Evolutionary conservation across 2,329 filamentous ascomycete genomes (phyloP).

Genomic region (Colletotrichum sp.): DNA sequence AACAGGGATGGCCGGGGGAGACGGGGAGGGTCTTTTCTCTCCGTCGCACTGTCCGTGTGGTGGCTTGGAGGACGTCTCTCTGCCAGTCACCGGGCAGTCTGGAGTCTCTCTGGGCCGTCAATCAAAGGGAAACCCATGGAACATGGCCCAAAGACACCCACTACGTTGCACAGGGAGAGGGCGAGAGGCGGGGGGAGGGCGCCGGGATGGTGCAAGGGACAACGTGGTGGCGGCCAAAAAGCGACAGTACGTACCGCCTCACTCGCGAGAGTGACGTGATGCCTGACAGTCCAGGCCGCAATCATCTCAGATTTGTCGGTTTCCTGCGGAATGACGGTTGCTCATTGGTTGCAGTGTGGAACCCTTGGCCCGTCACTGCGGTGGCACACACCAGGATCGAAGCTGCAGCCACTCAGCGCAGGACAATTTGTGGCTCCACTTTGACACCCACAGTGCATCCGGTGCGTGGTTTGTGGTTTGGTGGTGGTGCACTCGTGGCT

Average conservation of each 20-base stretch:
- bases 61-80: neutral
- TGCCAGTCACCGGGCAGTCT: neutral
- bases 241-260: neutral
- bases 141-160: neutral
- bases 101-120: neutral
- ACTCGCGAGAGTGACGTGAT: neutral
- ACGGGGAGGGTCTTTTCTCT: neutral
- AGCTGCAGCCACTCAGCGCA: neutral
- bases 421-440: neutral
- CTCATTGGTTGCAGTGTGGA: neutral
- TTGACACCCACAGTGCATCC: neutral
- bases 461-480: neutral
- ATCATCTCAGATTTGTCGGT: neutral
- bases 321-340: neutral
- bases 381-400: neutral
- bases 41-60: conserved; percentile 14
- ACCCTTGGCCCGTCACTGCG: neutral
- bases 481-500: neutral
- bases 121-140: neutral
- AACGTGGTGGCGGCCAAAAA: neutral
- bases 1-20: neutral
- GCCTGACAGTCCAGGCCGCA: neutral
- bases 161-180: neutral
- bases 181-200: neutral
- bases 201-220: neutral